Percentiles rank a stretch among this genome's conserved stretches.
phyloP scores from a whole-genome alignment of 1,284 basidiomycete species.

The Boletellus deceptivus region DNA sequence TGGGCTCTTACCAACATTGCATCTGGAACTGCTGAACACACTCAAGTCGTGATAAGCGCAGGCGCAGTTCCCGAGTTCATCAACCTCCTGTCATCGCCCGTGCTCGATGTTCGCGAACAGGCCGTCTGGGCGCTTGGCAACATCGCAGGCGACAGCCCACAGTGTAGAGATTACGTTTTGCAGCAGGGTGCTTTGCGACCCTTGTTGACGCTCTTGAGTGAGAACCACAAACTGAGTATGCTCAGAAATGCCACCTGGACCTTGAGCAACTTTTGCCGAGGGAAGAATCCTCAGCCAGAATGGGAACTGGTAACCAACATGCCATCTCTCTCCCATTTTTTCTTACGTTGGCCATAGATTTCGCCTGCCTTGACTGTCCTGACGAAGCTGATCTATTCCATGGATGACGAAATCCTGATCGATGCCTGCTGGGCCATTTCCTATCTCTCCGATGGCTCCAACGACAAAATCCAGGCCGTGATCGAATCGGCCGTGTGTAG shows the following conservation, averaged over 20 bases:
- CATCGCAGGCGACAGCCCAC: constrained; percentile 93
- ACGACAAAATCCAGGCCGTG: constrained; percentile 99
- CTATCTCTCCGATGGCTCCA: constrained; percentile 98
- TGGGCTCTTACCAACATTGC: constrained; percentile 99
- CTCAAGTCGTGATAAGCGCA: constrained; percentile 94
- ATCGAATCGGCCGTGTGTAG: constrained; percentile 98
- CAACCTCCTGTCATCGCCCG: constrained; percentile 82
- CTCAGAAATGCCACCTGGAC: constrained; percentile 98
- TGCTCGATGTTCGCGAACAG: constrained; percentile 93
- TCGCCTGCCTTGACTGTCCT: constrained; percentile 94
- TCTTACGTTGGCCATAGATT: constrained; percentile 57
- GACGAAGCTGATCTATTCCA: constrained; percentile 97
- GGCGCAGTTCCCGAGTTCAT: constrained; percentile 98
- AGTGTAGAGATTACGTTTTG: constrained; percentile 89
- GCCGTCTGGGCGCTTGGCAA: constrained; percentile 97
- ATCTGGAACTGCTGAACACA: constrained; percentile 98
- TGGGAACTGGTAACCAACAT: constrained; percentile 76
- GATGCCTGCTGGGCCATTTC: constrained; percentile 99
- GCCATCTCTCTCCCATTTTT: constrained; percentile 1
- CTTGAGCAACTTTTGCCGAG: constrained; percentile 95
- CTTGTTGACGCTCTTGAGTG: constrained; percentile 69
- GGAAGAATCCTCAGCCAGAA: constrained; percentile 93
- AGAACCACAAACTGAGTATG: constrained; percentile 96
- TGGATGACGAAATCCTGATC: constrained; percentile 98
- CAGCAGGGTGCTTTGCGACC: constrained; percentile 76